These are phyloP conservation scores for Albatrellus ellisii DNA, from an alignment of 768 basidiomycete species.

Conservation along the genomic window DNA sequence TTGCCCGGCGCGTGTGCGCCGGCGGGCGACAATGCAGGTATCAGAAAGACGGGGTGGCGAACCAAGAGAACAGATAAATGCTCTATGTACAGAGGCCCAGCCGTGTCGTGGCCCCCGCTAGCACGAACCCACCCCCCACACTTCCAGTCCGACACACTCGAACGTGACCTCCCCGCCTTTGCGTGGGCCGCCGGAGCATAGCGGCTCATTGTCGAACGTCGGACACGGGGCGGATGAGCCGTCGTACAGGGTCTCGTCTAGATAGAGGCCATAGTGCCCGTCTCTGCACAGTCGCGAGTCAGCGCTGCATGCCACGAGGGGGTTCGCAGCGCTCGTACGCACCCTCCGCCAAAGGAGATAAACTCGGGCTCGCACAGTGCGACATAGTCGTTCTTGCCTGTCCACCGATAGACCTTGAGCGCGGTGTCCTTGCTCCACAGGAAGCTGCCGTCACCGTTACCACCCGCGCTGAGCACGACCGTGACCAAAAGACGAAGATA, in stretches of 20 bases:
- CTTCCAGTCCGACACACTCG: conserved; percentile 86
- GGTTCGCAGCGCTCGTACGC: conserved; percentile 16
- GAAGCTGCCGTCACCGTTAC: conserved; percentile 37
- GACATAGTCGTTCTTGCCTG: conserved; percentile 84
- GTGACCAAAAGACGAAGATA: background rate
- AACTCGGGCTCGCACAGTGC: conserved; percentile 71
- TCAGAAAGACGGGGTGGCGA: too few species aligned
- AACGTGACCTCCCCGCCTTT: conserved; percentile 46
- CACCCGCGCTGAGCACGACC: background rate
- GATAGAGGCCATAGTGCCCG: conserved; percentile 78
- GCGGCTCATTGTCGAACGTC: conserved; percentile 77
- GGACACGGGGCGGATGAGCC: conserved; percentile 79
- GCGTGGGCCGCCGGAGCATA: conserved; percentile 40
- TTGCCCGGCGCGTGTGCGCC: too few species aligned
- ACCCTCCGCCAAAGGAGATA: conserved; percentile 92
- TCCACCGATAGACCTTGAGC: conserved; percentile 65
- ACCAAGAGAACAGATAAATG: too few species aligned
- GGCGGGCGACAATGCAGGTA: too few species aligned
- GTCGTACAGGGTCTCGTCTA: conserved; percentile 68
- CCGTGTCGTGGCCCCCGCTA: too few species aligned
- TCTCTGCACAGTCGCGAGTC: conserved; percentile 36
- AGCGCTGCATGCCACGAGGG: conserved; percentile 4
- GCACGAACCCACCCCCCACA: conserved; percentile 58
- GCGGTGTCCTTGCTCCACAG: conserved; percentile 48
- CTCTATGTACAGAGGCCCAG: too few species aligned